A percentile compares a stretch with the other conserved stretches of the same genome.
These are phyloP conservation scores for Chimonanthus praecox DNA, from an alignment of 164 flowering plant species.

Conservation along the genomic window DNA sequence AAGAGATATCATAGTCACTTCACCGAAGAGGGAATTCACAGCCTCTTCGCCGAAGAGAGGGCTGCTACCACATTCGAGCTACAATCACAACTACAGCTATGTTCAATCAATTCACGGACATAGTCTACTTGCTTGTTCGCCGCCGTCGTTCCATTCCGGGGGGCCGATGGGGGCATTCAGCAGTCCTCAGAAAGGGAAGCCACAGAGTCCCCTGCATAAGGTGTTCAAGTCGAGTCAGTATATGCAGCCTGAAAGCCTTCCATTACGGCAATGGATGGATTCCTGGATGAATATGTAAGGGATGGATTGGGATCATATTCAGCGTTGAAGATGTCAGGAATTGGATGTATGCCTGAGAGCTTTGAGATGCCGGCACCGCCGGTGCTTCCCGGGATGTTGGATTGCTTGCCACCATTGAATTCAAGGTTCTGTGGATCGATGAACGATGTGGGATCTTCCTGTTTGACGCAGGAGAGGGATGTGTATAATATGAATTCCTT, in stretches of 20 bases:
- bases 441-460: slow-evolving; percentile 8
- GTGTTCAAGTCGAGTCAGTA: slow-evolving; percentile 41
- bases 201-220: slow-evolving; percentile 48
- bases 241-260: slow-evolving; percentile 33
- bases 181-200: slow-evolving; percentile 30
- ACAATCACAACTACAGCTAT: slow-evolving; percentile 23
- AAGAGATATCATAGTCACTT: slow-evolving; percentile 58
- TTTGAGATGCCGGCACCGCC: slow-evolving; percentile 20
- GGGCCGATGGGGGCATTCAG: slow-evolving; percentile 30
- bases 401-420: slow-evolving; percentile 16
- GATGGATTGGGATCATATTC: slow-evolving; percentile 18
- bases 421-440: slow-evolving; percentile 29
- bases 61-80: slow-evolving; percentile 11
- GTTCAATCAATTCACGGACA: slow-evolving; percentile 33
- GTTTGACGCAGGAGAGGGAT: slow-evolving; percentile 20
- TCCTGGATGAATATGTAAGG: slow-evolving; percentile 32
- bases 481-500: slow-evolving; percentile 26
- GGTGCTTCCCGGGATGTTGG: slow-evolving; percentile 25
- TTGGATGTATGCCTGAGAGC: slow-evolving; percentile 16
- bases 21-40: slow-evolving; percentile 42
- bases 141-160: slow-evolving; percentile 28
- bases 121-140: slow-evolving; percentile 29
- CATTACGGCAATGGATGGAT: slow-evolving; percentile 35
- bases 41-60: slow-evolving; percentile 16
- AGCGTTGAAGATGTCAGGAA: slow-evolving; percentile 10